phyloP scores from a whole-genome alignment of 192 early-diverging fungal genomes.

The Coemansia sp. region DNA sequence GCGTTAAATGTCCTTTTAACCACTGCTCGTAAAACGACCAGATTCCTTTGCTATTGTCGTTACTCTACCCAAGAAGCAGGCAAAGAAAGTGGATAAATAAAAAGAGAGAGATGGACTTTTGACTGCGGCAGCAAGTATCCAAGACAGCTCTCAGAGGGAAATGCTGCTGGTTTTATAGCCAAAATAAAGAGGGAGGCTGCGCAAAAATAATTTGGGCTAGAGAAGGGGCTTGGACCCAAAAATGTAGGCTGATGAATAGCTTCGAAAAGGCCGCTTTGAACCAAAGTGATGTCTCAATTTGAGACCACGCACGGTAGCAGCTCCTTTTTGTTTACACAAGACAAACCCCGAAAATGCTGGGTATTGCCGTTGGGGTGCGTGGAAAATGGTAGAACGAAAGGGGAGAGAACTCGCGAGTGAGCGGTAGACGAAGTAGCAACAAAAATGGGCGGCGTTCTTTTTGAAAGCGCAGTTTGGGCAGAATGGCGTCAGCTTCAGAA shows the following conservation, averaged over 20 bases:
- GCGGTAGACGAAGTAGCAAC: background rate
- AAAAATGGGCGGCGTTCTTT: slow-evolving; percentile 1
- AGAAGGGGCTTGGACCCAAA: slow-evolving; percentile 1
- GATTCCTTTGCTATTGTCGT: background rate
- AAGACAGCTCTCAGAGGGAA: background rate
- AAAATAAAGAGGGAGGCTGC: slow-evolving; percentile 8
- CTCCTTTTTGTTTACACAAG: background rate
- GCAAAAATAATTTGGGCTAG: background rate
- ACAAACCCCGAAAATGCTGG: background rate
- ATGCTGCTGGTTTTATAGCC: slow-evolving; percentile 7
- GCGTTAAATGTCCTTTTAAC: too few species aligned
- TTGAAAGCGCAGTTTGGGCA: background rate
- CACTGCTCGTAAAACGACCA: too few species aligned
- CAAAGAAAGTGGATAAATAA: background rate
- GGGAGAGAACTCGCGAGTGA: background rate
- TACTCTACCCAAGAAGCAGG: too few species aligned
- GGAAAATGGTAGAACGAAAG: background rate
- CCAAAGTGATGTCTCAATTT: background rate
- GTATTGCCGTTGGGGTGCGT: background rate
- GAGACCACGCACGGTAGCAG: background rate
- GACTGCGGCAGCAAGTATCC: background rate
- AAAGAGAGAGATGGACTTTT: background rate
- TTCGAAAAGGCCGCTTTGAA: slow-evolving; percentile 1
- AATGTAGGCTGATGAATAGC: background rate
- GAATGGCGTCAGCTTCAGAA: slow-evolving; percentile 15